Evolutionary conservation across 768 basidiomycete species (phyloP), one percentile per base, ranked within the genome.

Genomic region (Phanerochaete sordida): DNA sequence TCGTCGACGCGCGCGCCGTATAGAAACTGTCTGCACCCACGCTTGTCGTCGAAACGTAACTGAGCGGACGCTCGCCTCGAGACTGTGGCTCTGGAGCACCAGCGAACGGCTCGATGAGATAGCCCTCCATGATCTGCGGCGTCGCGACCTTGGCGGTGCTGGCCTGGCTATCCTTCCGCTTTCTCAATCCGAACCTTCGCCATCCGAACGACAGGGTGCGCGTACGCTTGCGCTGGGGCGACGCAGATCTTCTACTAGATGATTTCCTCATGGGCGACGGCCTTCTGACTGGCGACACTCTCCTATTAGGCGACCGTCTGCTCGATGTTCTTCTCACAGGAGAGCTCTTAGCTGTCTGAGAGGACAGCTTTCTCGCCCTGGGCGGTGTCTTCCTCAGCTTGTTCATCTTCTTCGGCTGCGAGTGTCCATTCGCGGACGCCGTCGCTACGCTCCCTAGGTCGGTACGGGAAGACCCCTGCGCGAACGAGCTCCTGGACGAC

Each of bases 41-140:
- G 39, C 39, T 52, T 21, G 51, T 33, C 30, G 51, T 35, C 31
- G 51, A 52, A 13, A 35, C 13, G 30, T 35, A 37, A 24, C 24
- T 26, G 6, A 48, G 27, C 47, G 47, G 47, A 3, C 47, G 5
- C 6, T 26, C 21, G 13, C 12, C 33, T 15, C 13, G 30, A 13
- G 31, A 3, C 21, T 21, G 30, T 28, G 16, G 12, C 21, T 21
- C 51, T 28, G 16, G 51, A 15, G 19, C 19, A 26, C 1, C 30
- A 19, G 13, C 51, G 31, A 52, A 52, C 16, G 51, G 51, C 51
- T 52, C 51, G 51, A 52, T 31, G 51, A 52, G 15, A 21, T 52
- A 52, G 12, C 21, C 31, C 30, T 52, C 51, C 21, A 35, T 28
- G 13, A 13, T 21, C 46, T 23, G n/a, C 46, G 46, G 46, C 46